Evolutionary conservation across 228 moss, liverwort and hornwort genomes (phyloP), one percentile per base, ranked within the genome.

Genomic region (Sphagnum magellanicum): DNA sequence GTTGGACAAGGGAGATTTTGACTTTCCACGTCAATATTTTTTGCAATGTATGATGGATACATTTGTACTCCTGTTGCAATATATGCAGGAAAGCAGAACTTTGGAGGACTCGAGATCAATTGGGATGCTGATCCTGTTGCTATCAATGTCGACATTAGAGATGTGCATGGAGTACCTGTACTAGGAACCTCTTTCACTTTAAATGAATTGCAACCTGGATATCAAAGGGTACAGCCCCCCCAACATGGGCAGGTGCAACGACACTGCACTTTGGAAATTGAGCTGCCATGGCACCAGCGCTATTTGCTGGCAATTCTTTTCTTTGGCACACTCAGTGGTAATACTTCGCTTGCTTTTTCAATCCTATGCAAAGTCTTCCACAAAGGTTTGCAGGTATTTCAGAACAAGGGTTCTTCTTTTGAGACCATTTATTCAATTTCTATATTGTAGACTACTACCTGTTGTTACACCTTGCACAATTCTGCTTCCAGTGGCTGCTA

Each of bases 21-120:
- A 32, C 32, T 32, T 32, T 32, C 32, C 32, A 32, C 32, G 1
- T 3, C 32, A 32, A 32, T 32, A 32, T 32, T 32, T 32, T 32
- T 32, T 32, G 32, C 32, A 32, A 32, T 32, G 32, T 32, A 32
- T 32, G 32, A 32, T 32, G 32, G 32, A 32, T 32, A 32, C 32
- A 32, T 3, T 2, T 32, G 32, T 32, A 32, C 1, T 32, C 32
- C 32, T 32, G 2, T 32, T 32, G 32, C 32, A 32, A 32, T 32
- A 32, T 32, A 47, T 76, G 76, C 84, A 96, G 89, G 96, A 8
- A 69, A 76, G 47, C 74, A 72, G 16, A 93, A 93, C 66, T 97
- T 97, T 50, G 96, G 91, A 64, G 83, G 88, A 46, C 67, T 93
- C 65, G 89, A 91, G 69, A 84, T 93, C 17, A 77, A 97, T 53